Evolutionary conservation across 352 stramenopile species (phyloP).

Genomic region (Pythium dissotocum): DNA sequence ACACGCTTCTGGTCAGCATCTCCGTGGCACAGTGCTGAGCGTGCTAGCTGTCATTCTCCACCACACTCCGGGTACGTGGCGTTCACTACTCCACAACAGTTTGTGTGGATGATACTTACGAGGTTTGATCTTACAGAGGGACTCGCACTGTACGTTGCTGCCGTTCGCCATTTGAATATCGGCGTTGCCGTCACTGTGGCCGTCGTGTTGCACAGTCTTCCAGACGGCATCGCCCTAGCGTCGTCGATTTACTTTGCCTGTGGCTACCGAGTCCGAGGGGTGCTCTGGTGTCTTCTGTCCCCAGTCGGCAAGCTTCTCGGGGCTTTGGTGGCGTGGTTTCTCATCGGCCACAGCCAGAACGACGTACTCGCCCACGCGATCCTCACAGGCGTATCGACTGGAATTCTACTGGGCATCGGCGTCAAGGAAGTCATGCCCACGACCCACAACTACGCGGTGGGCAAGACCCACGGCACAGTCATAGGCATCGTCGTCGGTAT

Average conservation of each 20-base stretch:
- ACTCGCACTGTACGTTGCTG: conserved; percentile 27
- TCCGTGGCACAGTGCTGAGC: conserved; percentile 23
- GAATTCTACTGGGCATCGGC: conserved; percentile 26
- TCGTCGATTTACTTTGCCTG: conserved; percentile 36
- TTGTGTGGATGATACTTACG: not conserved
- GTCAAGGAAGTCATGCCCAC: conserved; percentile 34
- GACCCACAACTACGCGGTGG: conserved; percentile 28
- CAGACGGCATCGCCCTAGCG: conserved; percentile 32
- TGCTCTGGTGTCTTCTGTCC: conserved; percentile 29
- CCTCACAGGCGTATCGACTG: conserved; percentile 19
- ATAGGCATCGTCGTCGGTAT: conserved; percentile 21
- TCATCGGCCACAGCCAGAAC: conserved; percentile 18
- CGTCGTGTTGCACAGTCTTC: conserved; percentile 29
- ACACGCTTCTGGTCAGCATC: conserved; percentile 1
- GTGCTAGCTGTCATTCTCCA: conserved; percentile 26
- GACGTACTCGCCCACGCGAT: conserved; percentile 20
- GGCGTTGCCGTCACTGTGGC: conserved; percentile 21
- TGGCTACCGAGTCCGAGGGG: conserved; percentile 21
- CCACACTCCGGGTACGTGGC: conserved; percentile 28
- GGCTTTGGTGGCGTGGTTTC: conserved; percentile 21
- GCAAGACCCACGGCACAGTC: conserved; percentile 24
- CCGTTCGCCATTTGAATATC: conserved; percentile 17
- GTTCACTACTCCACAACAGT: not conserved
- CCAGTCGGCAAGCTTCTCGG: conserved; percentile 28
- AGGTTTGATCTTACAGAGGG: conserved; percentile 17